Evolutionary conservation across 768 basidiomycete genomes (phyloP).

Genomic region (Macrolepiota albuminosa): DNA sequence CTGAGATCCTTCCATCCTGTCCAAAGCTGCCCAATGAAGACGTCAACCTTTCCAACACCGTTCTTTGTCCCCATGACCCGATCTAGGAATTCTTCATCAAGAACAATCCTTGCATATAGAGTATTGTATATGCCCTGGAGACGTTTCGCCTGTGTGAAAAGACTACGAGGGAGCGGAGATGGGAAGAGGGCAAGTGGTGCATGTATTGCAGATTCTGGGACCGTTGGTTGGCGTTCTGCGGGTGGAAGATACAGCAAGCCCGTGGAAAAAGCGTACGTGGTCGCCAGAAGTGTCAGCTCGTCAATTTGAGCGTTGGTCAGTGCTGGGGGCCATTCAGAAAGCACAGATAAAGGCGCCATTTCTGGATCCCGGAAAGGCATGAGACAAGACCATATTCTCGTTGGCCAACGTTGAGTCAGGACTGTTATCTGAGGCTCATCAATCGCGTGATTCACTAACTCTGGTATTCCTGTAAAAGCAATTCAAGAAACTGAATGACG

Average conservation of each 20-base stretch:
- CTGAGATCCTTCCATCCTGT: constrained; percentile 75
- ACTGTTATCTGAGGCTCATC: neutral
- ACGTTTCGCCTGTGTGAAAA: constrained; percentile 60
- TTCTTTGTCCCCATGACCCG: constrained; percentile 72
- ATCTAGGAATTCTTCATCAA: constrained; percentile 78
- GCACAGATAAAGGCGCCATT: constrained; percentile 34
- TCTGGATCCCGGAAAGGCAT: constrained; percentile 3
- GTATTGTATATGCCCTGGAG: constrained; percentile 80
- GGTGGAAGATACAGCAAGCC: constrained; percentile 81
- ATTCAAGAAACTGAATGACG: neutral
- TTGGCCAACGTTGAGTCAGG: constrained; percentile 11
- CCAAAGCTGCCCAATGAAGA: constrained; percentile 86
- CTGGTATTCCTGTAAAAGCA: neutral
- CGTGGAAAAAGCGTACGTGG: constrained; percentile 81
- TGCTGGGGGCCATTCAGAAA: constrained; percentile 70
- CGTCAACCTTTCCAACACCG: constrained; percentile 80
- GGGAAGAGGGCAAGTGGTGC: constrained; percentile 89
- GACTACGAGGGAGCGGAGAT: constrained; percentile 70
- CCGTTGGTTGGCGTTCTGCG: constrained; percentile 37
- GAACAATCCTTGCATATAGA: constrained; percentile 80
- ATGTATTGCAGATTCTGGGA: constrained; percentile 75
- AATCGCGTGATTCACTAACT: constrained; percentile 11
- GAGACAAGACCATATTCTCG: neutral
- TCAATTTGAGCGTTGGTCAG: constrained; percentile 55
- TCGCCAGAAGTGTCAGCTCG: constrained; percentile 58